These are phyloP conservation scores for Daldinia decipiens DNA, from an alignment of 495 filamentous ascomycete species.

Conservation along the genomic window DNA sequence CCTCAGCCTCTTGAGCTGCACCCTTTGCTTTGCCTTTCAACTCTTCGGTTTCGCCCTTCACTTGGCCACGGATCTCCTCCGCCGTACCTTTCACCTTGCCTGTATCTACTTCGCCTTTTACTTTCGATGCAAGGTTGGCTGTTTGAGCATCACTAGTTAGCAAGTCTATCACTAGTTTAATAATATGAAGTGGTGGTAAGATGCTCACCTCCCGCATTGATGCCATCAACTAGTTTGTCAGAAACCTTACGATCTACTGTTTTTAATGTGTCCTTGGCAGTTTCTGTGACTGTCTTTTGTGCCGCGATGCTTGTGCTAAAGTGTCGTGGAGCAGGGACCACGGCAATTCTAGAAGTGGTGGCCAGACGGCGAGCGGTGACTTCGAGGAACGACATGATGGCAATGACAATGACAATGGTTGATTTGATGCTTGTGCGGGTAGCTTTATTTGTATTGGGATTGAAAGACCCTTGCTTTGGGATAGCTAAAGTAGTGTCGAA, in stretches of 20 bases:
- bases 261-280: slow-evolving; percentile 63
- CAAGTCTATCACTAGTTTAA: background rate
- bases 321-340: slow-evolving; percentile 46
- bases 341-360: slow-evolving; percentile 48
- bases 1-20: slow-evolving; percentile 43
- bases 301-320: slow-evolving; percentile 56
- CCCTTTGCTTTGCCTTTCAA: slow-evolving; percentile 45
- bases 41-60: slow-evolving; percentile 53
- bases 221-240: slow-evolving; percentile 66
- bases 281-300: slow-evolving; percentile 58
- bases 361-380: slow-evolving; percentile 52
- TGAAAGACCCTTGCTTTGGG: background rate
- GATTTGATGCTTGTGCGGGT: background rate
- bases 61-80: slow-evolving; percentile 50
- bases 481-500: too few relatives aligned
- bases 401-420: slow-evolving; percentile 48
- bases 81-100: slow-evolving; percentile 54
- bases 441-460: background rate
- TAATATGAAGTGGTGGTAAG: background rate
- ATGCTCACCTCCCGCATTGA: slow-evolving; percentile 61
- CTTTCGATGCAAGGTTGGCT: slow-evolving; percentile 60
- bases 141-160: slow-evolving; percentile 24
- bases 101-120: slow-evolving; percentile 49
- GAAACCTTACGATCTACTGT: slow-evolving; percentile 61
- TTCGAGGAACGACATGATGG: slow-evolving; percentile 62